Evolutionary conservation across 331 rosid genomes (phyloP).

Genomic region (Pyracantha coccinea): DNA sequence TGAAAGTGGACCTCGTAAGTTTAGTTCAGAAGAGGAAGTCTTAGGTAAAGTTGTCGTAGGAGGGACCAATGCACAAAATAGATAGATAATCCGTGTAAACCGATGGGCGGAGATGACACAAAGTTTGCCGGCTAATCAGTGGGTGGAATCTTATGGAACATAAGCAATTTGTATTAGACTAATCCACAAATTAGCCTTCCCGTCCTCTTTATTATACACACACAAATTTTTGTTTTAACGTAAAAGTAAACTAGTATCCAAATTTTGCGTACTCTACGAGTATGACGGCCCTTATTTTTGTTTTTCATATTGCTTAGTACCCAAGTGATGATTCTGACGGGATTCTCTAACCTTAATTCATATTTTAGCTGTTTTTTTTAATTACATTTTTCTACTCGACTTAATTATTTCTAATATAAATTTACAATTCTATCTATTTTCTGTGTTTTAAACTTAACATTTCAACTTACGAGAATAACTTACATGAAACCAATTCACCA

Average conservation of each 20-base stretch:
- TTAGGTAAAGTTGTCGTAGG: too few species aligned
- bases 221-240: background rate
- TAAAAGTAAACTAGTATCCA: background rate
- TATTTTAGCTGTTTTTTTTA: background rate
- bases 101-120: slow-evolving; percentile 11
- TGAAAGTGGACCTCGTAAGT: too few species aligned
- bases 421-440: background rate
- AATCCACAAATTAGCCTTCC: background rate
- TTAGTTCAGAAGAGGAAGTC: too few species aligned
- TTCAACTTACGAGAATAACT: background rate
- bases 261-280: too few species aligned
- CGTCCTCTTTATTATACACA: background rate
- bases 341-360: background rate
- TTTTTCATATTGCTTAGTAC: background rate
- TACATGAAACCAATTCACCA: too few species aligned
- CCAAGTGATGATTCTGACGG: background rate
- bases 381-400: too few species aligned
- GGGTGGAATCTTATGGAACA: background rate
- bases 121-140: background rate
- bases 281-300: background rate
- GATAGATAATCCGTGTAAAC: background rate
- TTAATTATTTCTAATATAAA: background rate
- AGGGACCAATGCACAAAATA: too few species aligned
- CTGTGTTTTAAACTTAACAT: background rate
- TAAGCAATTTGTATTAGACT: background rate